Base-by-base conservation (phyloP, 2,329 filamentous ascomycete genomes). In the Colletotrichum musicola region DNA sequence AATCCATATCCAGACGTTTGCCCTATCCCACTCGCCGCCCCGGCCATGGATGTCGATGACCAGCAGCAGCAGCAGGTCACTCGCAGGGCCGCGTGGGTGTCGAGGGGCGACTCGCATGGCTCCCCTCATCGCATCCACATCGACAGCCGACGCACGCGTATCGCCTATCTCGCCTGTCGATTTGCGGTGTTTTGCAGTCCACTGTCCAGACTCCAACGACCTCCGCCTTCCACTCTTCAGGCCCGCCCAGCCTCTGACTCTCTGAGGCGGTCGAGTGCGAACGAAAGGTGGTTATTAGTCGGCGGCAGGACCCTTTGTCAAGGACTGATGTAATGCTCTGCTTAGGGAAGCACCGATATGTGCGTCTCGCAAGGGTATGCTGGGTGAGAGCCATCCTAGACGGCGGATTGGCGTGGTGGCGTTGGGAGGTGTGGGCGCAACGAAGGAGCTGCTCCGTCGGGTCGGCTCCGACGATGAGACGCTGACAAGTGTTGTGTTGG, bases 401-500 rank as follows among this genome's bases (percentile, higher is more conserved):
- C 51, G n/a, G 25, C 42, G 40, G 22, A 57, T 56, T 57, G 25
- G 47, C 53, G 35, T 18, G 49, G 40, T 22, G 42, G 16, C 18
- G 60, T 12, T 38, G 25, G n/a, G 59, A 67, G 64, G 59, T 46
- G 58, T 54, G 54, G 20, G 47, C 40, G 50, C 62, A 68, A 14
- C 14, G 20, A 13, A 27, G 20, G 54, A 18, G 35, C 47, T 50
- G 50, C 25, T 60, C 62, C 55, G 61, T 65, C 42, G 55, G 54
- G 49, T 68, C 55, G 62, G 65, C 62, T 68, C 62, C 62, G 65
- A 68, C 42, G 53, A 60, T 25, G 55, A 38, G 42, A 65, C 49
- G 62, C 27, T 64, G 60, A 42, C 64, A 47, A 58, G 46, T 55
- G 30, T 6, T 67, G 46, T 46, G 60, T 38, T 14, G 40, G 10